phyloP scores from a whole-genome alignment of 371 early-diverging fungal species.

The Mucor indicus region DNA sequence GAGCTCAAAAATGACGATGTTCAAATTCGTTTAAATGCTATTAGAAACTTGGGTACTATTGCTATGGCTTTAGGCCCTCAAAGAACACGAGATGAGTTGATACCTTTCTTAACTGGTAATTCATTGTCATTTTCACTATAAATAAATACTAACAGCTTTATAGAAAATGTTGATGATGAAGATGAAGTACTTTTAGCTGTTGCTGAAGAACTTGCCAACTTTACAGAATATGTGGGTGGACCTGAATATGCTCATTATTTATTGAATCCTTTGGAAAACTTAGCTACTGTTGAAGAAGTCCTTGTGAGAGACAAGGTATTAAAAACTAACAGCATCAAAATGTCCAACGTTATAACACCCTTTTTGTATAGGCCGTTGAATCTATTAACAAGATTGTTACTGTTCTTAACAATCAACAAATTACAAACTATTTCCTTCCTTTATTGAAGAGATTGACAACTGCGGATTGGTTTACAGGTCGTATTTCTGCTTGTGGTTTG shows the following conservation, averaged over 20 bases:
- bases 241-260: conserved; percentile 81
- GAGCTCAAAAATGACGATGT: conserved; percentile 98
- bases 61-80: conserved; percentile 95
- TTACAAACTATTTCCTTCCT: conserved; percentile 88
- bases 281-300: conserved; percentile 96
- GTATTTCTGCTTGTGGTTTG: conserved; percentile 91
- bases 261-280: conserved; percentile 89
- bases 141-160: not conserved
- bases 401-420: conserved; percentile 67
- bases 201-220: conserved; percentile 92
- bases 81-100: conserved; percentile 92
- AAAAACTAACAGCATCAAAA: no score
- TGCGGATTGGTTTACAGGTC: conserved; percentile 98
- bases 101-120: conserved; percentile 95
- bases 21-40: conserved; percentile 89
- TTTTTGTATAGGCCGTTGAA: conserved; percentile 80
- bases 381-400: conserved; percentile 83
- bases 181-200: conserved; percentile 94
- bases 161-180: conserved; percentile 98
- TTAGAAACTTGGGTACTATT: conserved; percentile 89
- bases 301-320: conserved; percentile 94
- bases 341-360: no score
- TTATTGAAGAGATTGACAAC: conserved; percentile 86
- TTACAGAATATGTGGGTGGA: conserved; percentile 91
- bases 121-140: not conserved